Conservation (phyloP, 2,329 filamentous ascomycete species). For the Talaromyces piceae region DNA sequence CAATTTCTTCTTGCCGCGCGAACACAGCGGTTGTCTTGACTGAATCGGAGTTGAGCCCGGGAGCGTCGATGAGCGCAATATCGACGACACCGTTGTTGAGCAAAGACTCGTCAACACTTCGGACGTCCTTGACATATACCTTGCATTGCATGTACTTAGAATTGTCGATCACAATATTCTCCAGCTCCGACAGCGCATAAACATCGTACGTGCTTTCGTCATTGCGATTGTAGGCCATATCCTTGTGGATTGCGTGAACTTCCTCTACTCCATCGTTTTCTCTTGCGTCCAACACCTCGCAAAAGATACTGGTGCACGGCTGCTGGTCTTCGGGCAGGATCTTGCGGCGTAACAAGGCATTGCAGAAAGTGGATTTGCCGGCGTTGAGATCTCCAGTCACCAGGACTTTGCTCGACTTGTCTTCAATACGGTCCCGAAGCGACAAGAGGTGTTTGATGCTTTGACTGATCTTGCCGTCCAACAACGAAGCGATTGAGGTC, state of each 20-base stretch:
- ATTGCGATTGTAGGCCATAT: slow-evolving; percentile 71
- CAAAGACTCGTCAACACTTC: slow-evolving; percentile 83
- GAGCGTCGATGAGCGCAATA: slow-evolving; percentile 94
- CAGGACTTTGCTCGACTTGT: slow-evolving; percentile 93
- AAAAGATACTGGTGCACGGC: slow-evolving; percentile 97
- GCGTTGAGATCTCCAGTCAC: slow-evolving; percentile 95
- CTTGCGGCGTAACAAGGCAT: slow-evolving; percentile 87
- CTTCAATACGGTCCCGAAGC: slow-evolving; percentile 87
- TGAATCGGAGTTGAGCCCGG: slow-evolving; percentile 90
- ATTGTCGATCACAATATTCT: slow-evolving; percentile 85
- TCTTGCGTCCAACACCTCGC: slow-evolving; percentile 85
- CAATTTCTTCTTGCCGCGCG: slow-evolving; percentile 94
- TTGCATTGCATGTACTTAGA: slow-evolving; percentile 90
- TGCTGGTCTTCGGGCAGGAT: slow-evolving; percentile 94
- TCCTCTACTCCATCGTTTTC: slow-evolving; percentile 90
- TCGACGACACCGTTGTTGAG: slow-evolving; percentile 97
- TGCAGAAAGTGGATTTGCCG: slow-evolving; percentile 98
- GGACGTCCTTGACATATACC: slow-evolving; percentile 86
- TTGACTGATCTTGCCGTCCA: slow-evolving; percentile 90
- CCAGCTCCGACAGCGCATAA: slow-evolving; percentile 67
- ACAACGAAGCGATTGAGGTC: slow-evolving; percentile 74
- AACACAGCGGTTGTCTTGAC: slow-evolving; percentile 97
- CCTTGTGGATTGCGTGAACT: slow-evolving; percentile 87
- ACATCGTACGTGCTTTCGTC: slow-evolving; percentile 94
- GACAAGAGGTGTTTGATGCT: slow-evolving; percentile 85